Evolutionary conservation across 306 rosid species (phyloP), one percentile per base, ranked within the genome.

Genomic region (Ormosia emarginata): DNA sequence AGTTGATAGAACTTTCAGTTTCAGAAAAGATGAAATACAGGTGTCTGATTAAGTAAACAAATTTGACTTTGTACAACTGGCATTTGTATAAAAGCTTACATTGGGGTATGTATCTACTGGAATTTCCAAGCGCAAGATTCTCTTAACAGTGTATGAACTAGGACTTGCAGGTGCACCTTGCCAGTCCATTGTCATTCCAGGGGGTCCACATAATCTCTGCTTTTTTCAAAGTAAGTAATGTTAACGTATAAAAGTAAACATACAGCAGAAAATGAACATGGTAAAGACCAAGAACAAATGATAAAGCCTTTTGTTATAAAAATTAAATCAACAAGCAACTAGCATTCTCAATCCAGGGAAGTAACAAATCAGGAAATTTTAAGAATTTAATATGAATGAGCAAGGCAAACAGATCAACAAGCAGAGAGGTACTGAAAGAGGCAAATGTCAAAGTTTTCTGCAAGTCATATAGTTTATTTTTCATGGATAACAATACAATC

Each of bases 121-220:
- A 84, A 94, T 94, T 82, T 94, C 98, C 92, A 94, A 81, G 61
- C 97, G 98, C 76, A 94, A 78, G 87, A 94, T 94, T 87, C 97
- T 91, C 87, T 94, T 94, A 39, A 94, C 97, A n/a, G 97, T 92
- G 84, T 59, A 90, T 0, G 97, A 91, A 81, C 97, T 94, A 82
- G 98, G 98, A 82, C 98, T 94, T 5, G 98, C 98, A 1, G 98
- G 97, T 39, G 97, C 97, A 55, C 98, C 87, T 91, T 94, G 98
- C 98, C 98, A 94, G 85, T 94, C 98, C 98, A 94, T 94, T 56
- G 97, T 90, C 98, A 90, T 91, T 64, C 97, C 97, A 46, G 92
- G 89, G 0, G 93, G 89, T 79, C 94, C 93, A 81, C 90, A 81
- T 86, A 92, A 79, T 89, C 98, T 91, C 97, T 94, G 90, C 63